These are phyloP conservation scores for Paraconiothyrium sp. DNA, from an alignment of 2,329 filamentous ascomycete genomes.

Conservation along the genomic window DNA sequence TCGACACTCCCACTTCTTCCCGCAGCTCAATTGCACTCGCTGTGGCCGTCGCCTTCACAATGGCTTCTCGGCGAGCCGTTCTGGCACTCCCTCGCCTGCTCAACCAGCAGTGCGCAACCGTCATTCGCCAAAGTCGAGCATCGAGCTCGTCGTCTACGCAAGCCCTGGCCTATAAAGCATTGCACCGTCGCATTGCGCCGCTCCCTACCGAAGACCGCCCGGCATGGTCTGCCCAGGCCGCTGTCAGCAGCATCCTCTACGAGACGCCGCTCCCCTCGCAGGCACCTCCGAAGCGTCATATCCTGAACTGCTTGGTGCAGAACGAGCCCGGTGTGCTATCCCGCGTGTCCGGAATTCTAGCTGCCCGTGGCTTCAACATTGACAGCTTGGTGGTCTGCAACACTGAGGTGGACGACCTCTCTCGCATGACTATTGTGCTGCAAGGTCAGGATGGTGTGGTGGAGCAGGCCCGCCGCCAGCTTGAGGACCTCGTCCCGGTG, in stretches of 20 bases:
- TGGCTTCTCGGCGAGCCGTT: conserved; percentile 55
- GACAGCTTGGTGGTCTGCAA: conserved; percentile 97
- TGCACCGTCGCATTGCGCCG: conserved; percentile 88
- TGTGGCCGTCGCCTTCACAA: conserved; percentile 33
- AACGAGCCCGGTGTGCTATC: conserved; percentile 98
- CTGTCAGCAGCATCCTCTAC: conserved; percentile 98
- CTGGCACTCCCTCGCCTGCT: conserved; percentile 47
- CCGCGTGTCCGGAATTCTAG: conserved; percentile 93
- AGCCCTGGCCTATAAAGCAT: conserved; percentile 94
- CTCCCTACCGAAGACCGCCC: conserved; percentile 80
- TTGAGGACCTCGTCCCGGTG: conserved; percentile 96
- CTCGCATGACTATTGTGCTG: conserved; percentile 98
- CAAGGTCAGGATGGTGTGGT: conserved; percentile 96
- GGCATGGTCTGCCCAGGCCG: conserved; percentile 88
- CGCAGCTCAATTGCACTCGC: conserved; percentile 31
- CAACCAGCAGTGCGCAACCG: conserved; percentile 37
- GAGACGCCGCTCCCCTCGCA: conserved; percentile 89
- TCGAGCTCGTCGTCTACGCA: conserved; percentile 78
- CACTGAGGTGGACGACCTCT: conserved; percentile 95
- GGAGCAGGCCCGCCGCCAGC: conserved; percentile 92
- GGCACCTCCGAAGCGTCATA: conserved; percentile 88
- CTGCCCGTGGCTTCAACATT: conserved; percentile 98
- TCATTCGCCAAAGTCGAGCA: conserved; percentile 43
- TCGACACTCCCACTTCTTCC: background rate
- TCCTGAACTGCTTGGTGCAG: conserved; percentile 98